Evolutionary conservation across 345 rosid genomes (phyloP), one percentile per base, ranked within the genome.

Genomic region (Boechera stricta): DNA sequence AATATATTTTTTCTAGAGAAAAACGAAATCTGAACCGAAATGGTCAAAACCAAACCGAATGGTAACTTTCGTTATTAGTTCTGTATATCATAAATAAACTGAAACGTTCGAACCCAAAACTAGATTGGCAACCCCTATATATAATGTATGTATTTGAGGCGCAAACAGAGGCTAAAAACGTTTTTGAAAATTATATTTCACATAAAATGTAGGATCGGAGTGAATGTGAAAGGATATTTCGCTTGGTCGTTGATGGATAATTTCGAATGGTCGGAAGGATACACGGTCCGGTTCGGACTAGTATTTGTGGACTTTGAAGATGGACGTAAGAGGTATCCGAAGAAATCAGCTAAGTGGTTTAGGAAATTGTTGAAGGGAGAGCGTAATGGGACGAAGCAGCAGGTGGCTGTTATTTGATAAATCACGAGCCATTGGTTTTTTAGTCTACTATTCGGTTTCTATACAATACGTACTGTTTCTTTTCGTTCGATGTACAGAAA

Each of bases 181-280:
- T 16, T 21, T 33, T 7, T 49, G 11, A 18, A 16, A 49, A 10
- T 5, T 4, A 5, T 52, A 52, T 52, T 10, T 21, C 8, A 45
- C 49, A 57, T 64, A 33, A 64, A 67, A 52, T 73, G 65, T 61
- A 79, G 78, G 82, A 61, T 63, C 6, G 88, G 88, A 1, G 85
- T 53, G 55, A 74, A 79, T 33, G 85, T 82, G 18, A 82, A 76
- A 32, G 88, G 86, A 48, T 85, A 71, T 32, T 80, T 75, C 4
- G 81, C 77, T 1, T 85, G 87, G 87, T 82, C 87, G 7, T 61
- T 82, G 77, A 57, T 80, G 47, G 87, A 85, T 31, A 78, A 85
- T 44, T 82, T 72, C 15, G 86, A 85, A 39, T 85, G 87, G 86
- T 10, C 32, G 7, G 56, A 76, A 39, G 87, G 87, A 6, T 85